Evolutionary conservation across 306 rosid species (phyloP).

Genomic region (Astragalus glycyphyllos): DNA sequence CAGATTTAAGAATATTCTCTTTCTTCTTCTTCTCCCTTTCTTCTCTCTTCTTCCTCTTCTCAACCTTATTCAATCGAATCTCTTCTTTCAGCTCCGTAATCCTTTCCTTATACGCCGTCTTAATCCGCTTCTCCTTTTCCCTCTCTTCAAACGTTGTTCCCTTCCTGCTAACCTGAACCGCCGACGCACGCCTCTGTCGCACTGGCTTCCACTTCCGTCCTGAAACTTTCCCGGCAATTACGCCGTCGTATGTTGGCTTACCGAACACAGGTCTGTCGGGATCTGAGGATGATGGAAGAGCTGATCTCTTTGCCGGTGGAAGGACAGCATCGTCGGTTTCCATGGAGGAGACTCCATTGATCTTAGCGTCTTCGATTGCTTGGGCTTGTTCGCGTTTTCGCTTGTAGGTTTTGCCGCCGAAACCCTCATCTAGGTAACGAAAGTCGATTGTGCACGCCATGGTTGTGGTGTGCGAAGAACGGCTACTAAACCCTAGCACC

Average conservation of each 20-base stretch:
- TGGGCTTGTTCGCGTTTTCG: slow-evolving; percentile 69
- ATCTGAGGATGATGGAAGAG: slow-evolving; percentile 66
- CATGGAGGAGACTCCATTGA: slow-evolving; percentile 51
- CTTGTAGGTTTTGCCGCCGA: slow-evolving; percentile 93
- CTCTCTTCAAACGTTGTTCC: slow-evolving; percentile 78
- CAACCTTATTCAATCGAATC: slow-evolving; percentile 77
- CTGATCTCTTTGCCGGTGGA: slow-evolving; percentile 77
- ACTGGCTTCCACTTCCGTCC: slow-evolving; percentile 93
- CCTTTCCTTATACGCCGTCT: slow-evolving; percentile 74
- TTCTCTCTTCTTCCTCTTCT: slow-evolving; percentile 81
- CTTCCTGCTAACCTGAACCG: slow-evolving; percentile 62
- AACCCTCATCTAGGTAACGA: slow-evolving; percentile 86
- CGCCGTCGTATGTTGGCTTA: slow-evolving; percentile 80
- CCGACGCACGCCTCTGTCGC: slow-evolving; percentile 65
- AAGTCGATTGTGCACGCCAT: slow-evolving; percentile 95
- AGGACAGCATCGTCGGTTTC: slow-evolving; percentile 60
- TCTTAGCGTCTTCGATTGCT: neutral
- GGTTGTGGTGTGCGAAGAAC: neutral
- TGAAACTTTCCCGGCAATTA: slow-evolving; percentile 78
- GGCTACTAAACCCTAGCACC: slow-evolving; percentile 37
- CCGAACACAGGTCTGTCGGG: slow-evolving; percentile 80
- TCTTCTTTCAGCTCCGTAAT: slow-evolving; percentile 78
- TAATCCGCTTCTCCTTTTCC: slow-evolving; percentile 68
- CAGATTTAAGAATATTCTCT: slow-evolving; percentile 80
- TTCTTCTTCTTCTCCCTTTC: slow-evolving; percentile 92